Percentiles rank a stretch among this genome's conserved stretches.
phyloP scores from a whole-genome alignment of 257 asterid genomes.

The Primulina tabacum region DNA sequence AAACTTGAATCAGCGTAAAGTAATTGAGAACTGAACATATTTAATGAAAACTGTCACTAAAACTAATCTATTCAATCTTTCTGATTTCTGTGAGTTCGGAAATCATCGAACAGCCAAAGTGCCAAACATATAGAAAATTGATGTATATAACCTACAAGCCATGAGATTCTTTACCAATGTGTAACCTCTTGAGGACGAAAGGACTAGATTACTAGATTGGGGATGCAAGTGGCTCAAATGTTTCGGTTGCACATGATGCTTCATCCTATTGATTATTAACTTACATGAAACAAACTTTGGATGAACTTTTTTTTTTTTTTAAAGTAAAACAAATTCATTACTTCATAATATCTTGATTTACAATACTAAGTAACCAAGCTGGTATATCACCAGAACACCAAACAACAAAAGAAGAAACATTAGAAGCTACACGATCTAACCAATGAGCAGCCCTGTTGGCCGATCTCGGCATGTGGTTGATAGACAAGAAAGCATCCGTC shows the following conservation, averaged over 20 bases:
- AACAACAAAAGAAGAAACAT: too few species aligned
- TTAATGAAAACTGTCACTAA: neutral
- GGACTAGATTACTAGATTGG: neutral
- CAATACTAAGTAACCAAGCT: too few species aligned
- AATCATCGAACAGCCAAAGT: neutral
- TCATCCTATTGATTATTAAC: neutral
- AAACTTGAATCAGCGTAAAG: neutral
- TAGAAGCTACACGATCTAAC: too few species aligned
- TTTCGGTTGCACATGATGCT: neutral
- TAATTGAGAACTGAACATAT: neutral
- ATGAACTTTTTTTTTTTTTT: too few species aligned
- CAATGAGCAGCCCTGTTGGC: too few species aligned
- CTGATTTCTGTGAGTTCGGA: neutral
- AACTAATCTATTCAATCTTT: neutral
- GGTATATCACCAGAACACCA: too few species aligned
- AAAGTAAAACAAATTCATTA: too few species aligned
- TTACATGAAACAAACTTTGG: neutral
- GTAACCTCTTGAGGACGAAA: too few species aligned
- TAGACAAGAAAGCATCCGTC: too few species aligned
- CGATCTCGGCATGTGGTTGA: too few species aligned
- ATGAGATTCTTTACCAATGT: neutral
- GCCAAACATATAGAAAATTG: neutral
- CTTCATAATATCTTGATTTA: too few species aligned
- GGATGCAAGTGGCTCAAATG: neutral
- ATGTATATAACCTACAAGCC: neutral